Evolutionary conservation across 2,329 filamentous ascomycete genomes (phyloP).

Genomic region (Cladorrhinum sp.): DNA sequence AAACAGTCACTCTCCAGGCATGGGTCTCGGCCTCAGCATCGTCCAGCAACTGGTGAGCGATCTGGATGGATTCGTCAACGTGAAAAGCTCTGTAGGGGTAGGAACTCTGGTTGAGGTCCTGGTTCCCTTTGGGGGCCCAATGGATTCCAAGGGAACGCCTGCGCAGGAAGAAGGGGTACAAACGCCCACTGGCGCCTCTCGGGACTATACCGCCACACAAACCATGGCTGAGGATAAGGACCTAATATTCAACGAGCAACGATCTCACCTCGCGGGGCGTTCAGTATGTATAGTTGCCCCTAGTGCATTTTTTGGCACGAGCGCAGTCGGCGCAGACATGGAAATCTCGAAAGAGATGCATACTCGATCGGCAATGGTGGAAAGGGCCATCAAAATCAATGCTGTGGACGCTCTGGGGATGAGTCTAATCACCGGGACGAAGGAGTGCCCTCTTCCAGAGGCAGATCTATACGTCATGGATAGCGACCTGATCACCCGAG

Average conservation of each 20-base stretch:
- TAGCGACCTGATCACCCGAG: neutral
- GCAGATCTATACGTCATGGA: constrained; percentile 25
- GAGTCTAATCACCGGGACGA: constrained; percentile 12
- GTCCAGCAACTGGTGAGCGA: constrained; percentile 58
- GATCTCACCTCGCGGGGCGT: constrained; percentile 1
- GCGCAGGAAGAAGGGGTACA: neutral
- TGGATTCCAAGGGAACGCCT: neutral
- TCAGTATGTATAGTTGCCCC: constrained; percentile 19
- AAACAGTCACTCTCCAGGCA: constrained; percentile 56
- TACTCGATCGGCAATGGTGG: constrained; percentile 14
- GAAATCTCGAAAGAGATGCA: constrained; percentile 4
- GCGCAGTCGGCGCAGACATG: neutral
- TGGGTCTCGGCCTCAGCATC: constrained; percentile 63
- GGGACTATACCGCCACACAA: neutral
- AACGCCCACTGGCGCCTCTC: neutral
- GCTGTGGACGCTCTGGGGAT: constrained; percentile 17
- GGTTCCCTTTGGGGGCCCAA: constrained; percentile 13
- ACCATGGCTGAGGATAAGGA: neutral
- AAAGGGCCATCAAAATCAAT: constrained; percentile 17
- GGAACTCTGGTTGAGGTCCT: constrained; percentile 30
- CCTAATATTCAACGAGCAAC: neutral
- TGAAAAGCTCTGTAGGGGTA: constrained; percentile 45
- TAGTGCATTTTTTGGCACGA: constrained; percentile 6
- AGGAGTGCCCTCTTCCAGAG: constrained; percentile 8
- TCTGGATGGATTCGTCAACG: constrained; percentile 56